phyloP scores from a whole-genome alignment of 2,329 filamentous ascomycete species.

The Colletotrichum sublineola region DNA sequence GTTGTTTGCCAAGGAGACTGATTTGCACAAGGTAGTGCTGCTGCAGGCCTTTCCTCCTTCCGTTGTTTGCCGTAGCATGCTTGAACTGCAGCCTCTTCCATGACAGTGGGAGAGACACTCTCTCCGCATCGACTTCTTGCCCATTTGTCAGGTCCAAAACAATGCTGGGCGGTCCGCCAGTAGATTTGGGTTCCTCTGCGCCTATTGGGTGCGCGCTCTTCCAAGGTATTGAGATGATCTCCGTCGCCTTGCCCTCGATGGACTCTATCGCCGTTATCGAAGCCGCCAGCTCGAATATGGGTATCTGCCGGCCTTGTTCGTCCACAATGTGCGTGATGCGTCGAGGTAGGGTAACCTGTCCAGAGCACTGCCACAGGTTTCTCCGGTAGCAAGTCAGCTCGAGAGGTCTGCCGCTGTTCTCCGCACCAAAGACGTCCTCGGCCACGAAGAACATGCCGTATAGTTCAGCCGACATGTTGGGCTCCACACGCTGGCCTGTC shows the following conservation, averaged over 20 bases:
- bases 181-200: conserved; percentile 62
- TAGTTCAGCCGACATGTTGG: conserved; percentile 77
- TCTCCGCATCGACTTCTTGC: conserved; percentile 82
- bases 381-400: conserved; percentile 96
- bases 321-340: conserved; percentile 76
- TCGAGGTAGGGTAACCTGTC: conserved; percentile 83
- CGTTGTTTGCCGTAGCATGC: conserved; percentile 96
- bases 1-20: conserved; percentile 83
- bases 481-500: conserved; percentile 70
- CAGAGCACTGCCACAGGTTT: conserved; percentile 95
- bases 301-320: conserved; percentile 83
- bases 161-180: conserved; percentile 65
- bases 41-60: conserved; percentile 91
- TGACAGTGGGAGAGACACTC: conserved; percentile 84
- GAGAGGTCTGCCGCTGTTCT: conserved; percentile 69
- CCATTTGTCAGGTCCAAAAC: conserved; percentile 68
- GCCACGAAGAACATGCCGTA: conserved; percentile 92
- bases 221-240: conserved; percentile 97
- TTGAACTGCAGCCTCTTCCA: conserved; percentile 98
- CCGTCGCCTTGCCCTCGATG: conserved; percentile 90
- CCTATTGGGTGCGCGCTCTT: conserved; percentile 77
- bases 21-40: conserved; percentile 95
- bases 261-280: conserved; percentile 90
- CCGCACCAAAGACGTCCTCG: conserved; percentile 80
- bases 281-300: conserved; percentile 82